Evolutionary conservation across 306 rosid genomes (phyloP), one percentile per base, ranked within the genome.

Genomic region (Fragaria ananassa): DNA sequence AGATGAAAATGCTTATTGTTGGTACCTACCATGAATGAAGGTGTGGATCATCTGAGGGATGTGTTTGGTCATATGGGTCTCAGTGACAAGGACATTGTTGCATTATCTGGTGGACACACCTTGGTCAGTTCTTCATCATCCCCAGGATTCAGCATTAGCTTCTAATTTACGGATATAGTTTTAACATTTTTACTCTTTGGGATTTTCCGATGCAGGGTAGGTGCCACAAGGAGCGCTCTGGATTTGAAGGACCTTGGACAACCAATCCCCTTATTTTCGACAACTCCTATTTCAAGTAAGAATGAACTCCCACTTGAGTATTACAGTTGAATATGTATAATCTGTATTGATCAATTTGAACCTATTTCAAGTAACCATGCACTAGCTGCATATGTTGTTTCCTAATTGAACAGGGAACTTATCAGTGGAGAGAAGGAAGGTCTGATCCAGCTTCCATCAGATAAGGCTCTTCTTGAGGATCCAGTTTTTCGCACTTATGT

Each of bases 171-270:
- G 50, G 49, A 15, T 35, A 4, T 3, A 6, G 29, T 23, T 10
- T 6, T 31, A 8, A 5, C 39, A 27, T 10, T 42, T 17, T 27
- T 37, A 34, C 46, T 41, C 60, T 39, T 68, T 10, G 56, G 41
- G 64, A 21, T 64, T 41, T 58, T 53, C 27, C 54, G 19, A 39
- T 51, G 29, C 73, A 88, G 93, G 91, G 96, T 34, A 85, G 86
- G 65, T 85, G 89, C 76, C 96, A 90, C 76, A 78, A 72, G 72
- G 96, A 88, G 18, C 91, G 93, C 46, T 90, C 96, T 74, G 91
- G 93, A 74, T 88, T 85, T 74, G 93, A 87, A 78, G 93, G 93
- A 53, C 72, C 91, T 19, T 90, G 93, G 96, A 90, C 96, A 10
- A 10, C 12, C 18, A 88, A 88, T 47, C 89, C 93, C 71, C 84